These are phyloP conservation scores for Cymbopogon citratus DNA, from an alignment of 176 grass and related monocot genomes.

Conservation along the genomic window DNA sequence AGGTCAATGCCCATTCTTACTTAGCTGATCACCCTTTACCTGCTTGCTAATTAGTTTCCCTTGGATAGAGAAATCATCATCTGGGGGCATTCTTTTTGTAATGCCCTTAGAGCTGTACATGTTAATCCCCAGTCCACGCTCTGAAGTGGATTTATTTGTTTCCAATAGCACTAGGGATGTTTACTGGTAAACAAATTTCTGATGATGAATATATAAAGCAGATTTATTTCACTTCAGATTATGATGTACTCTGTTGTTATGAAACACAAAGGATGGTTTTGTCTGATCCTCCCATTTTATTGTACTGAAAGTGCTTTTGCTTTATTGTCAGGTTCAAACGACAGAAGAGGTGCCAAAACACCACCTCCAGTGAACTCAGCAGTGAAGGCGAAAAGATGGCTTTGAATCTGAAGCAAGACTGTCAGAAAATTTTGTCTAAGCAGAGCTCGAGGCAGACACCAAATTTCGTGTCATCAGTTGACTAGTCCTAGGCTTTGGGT, in stretches of 20 bases:
- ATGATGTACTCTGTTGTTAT: background rate
- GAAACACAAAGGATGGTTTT: background rate
- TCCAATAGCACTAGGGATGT: background rate
- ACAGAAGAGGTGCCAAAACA: conserved; percentile 36
- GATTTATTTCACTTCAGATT: background rate
- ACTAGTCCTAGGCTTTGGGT: background rate
- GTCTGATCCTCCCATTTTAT: background rate
- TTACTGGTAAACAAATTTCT: background rate
- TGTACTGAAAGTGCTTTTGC: conserved; percentile 7
- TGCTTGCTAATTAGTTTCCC: background rate
- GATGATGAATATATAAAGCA: background rate
- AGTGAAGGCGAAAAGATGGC: conserved; percentile 36
- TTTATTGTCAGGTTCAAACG: conserved; percentile 31
- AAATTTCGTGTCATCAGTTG: background rate
- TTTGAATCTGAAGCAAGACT: conserved; percentile 26
- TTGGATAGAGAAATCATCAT: background rate
- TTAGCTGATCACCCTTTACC: background rate
- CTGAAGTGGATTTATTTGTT: background rate
- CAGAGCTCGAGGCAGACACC: background rate
- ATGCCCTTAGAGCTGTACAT: background rate
- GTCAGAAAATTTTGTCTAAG: conserved; percentile 7
- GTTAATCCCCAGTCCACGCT: background rate
- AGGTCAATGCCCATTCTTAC: conserved; percentile 39
- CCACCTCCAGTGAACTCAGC: conserved; percentile 36
- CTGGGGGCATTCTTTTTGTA: background rate